Evolutionary conservation across 345 rosid genomes (phyloP), one percentile per base, ranked within the genome.

Genomic region (Theobroma cacao): DNA sequence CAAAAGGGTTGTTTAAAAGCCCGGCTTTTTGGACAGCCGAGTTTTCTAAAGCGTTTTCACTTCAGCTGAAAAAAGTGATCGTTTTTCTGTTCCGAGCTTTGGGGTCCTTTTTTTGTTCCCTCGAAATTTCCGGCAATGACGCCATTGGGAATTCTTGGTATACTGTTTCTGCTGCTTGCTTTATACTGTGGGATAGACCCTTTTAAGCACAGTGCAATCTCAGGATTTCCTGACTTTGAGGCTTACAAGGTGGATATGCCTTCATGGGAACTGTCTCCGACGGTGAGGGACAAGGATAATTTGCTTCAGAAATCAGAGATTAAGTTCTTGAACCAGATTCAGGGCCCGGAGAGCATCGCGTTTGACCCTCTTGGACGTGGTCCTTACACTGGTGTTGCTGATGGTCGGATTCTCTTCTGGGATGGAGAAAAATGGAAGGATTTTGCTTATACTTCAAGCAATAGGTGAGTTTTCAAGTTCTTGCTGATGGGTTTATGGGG

Each of bases 321-420:
- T 81, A 92, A 81, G 92, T 92, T 93, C 80, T 55, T 82, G 75
- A 81, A 90, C 83, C 89, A 95, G 65, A 52, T 93, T 77, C 99
- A 95, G 79, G 99, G 99, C 20, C 99, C 99, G 4, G 99, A 95
- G 86, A 95, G 99, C 85, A 48, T 95, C 59, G 92, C 92, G 7
- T 95, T 95, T 79, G 97, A 95, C 75, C 89, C 93, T 10, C 92
- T 72, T 33, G 97, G 98, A 45, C 92, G 97, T n/a, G 98, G 98
- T 7, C 98, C 98, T 14, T 95, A 93, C 74, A 89, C 98, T 0
- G 99, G 98, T 33, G 90, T 95, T 40, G 99, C 99, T 59, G 98
- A 93, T 80, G 99, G 99, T 6, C 84, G 98, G 41, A 77, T 95
- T 45, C 41, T 95, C 72, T 89, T 93, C 78, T 92, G 95, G 95